These are phyloP conservation scores for Mentha longifolia DNA, from an alignment of 257 asterid genomes.

Conservation along the genomic window DNA sequence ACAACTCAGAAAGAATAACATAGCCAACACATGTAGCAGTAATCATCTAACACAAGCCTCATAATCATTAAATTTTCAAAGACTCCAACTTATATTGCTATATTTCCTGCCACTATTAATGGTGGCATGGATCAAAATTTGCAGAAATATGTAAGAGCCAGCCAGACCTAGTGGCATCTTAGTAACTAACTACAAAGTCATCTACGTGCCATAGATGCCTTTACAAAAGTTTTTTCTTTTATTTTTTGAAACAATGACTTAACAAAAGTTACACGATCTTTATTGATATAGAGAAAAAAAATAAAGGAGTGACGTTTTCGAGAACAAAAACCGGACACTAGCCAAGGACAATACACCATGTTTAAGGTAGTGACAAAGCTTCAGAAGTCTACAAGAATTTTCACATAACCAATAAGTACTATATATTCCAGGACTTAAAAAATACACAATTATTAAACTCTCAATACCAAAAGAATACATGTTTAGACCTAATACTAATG, in stretches of 20 bases:
- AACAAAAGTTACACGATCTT: not conserved
- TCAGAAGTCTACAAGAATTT: constrained; percentile 1
- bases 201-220: not conserved
- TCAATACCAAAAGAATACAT: not conserved
- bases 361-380: constrained; percentile 2
- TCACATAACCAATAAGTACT: constrained; percentile 23
- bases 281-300: not conserved
- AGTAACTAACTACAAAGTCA: constrained; percentile 21
- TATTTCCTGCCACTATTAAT: not conserved
- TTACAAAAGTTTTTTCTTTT: too few relatives aligned
- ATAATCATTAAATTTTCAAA: constrained; percentile 7
- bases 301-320: not conserved
- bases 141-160: constrained; percentile 5
- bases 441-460: constrained; percentile 5
- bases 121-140: constrained; percentile 1
- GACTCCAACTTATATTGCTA: constrained; percentile 10
- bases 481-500: not conserved
- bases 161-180: constrained; percentile 3
- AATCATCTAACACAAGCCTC: constrained; percentile 18
- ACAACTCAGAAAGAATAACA: not conserved
- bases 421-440: constrained; percentile 13
- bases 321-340: constrained; percentile 2
- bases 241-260: too few relatives aligned
- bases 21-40: constrained; percentile 17
- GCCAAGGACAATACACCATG: not conserved